Evolutionary conservation across 495 filamentous ascomycete genomes (phyloP).

Genomic region (Friedmanniomyces endolithicus): DNA sequence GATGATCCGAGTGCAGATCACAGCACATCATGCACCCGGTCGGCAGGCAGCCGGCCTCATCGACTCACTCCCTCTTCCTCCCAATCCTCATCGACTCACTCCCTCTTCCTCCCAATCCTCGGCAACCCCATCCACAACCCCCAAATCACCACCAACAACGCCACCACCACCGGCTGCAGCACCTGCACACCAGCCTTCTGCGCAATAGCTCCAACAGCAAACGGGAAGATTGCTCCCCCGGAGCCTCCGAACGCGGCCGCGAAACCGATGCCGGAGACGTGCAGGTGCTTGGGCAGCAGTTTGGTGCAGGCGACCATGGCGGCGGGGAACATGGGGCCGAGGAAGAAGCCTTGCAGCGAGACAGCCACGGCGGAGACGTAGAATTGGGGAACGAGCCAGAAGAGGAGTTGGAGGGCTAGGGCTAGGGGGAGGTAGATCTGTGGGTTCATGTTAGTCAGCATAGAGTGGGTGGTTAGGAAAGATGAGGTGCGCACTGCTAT

Average conservation of each 20-base stretch:
- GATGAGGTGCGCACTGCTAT: constrained; percentile 34
- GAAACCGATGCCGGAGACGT: constrained; percentile 74
- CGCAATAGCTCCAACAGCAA: constrained; percentile 73
- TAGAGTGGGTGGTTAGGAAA: background rate
- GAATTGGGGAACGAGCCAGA: constrained; percentile 59
- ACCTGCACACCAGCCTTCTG: constrained; percentile 68
- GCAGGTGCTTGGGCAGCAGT: constrained; percentile 61
- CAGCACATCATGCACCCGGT: too few species aligned
- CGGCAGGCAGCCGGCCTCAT: too few species aligned
- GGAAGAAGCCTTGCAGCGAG: constrained; percentile 58
- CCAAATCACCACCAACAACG: constrained; percentile 41
- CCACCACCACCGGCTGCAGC: constrained; percentile 64
- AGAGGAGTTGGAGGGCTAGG: constrained; percentile 32
- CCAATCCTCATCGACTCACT: constrained; percentile 23
- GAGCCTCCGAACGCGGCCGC: constrained; percentile 68
- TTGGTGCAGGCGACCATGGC: constrained; percentile 71
- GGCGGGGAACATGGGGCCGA: constrained; percentile 54
- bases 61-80: constrained; percentile 25
- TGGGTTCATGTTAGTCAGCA: background rate
- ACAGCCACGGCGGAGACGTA: constrained; percentile 59
- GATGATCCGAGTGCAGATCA: too few species aligned
- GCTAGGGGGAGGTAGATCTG: constrained; percentile 33
- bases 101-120: constrained; percentile 28
- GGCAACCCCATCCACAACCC: constrained; percentile 32
- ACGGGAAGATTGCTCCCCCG: constrained; percentile 71